Base-by-base conservation (phyloP, 495 filamentous ascomycete genomes). In the Penicillium paradoxum region DNA sequence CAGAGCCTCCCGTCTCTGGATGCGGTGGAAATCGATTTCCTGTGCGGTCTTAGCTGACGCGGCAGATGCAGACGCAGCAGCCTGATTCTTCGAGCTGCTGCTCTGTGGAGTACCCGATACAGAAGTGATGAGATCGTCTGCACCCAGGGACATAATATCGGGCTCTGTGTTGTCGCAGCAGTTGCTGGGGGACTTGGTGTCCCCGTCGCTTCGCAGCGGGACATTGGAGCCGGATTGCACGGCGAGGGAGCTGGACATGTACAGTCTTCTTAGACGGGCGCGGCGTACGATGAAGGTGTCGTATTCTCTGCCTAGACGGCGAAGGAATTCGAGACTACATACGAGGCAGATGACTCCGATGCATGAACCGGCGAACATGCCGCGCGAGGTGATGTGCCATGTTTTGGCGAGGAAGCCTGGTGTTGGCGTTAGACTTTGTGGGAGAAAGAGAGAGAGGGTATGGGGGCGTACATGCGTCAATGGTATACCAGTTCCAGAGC, bases 401-500 rank as follows among this genome's bases (percentile, higher is more conserved):
- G 74, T 68, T 9, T 60, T 56, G 7, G 84, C 74, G 55, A 91
- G 70, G 70, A 91, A 89, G 66, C 78, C 73, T 80, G 32, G 38
- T 37, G 13, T 37, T 15, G 15, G 14, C 9, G 5, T 45, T 49
- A 15, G 45, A n/a, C 19, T 59, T 60, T 30, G 34, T 56, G 29
- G 22, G 24, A 9, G 29, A 54, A 19, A 34, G 14, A 15, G 36
- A 17, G 11, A 49, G 29, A 9, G 32, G 42, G 50, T 34, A 29
- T 27, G 2, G 15, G 22, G 33, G 15, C 10, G 7, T 66, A 78
- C 85, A 91, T 1, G 83, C 60, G 64, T 87, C 80, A 30, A 88
- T 68, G 0, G 82, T 86, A 53, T 84, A 70, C 86, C 86, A 89
- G 59, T 91, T 89, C 86, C 85, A 89, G 2, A 88, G 67, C 86